Conservation (phyloP, 768 basidiomycete species). For the Cystoderma amianthinum region DNA sequence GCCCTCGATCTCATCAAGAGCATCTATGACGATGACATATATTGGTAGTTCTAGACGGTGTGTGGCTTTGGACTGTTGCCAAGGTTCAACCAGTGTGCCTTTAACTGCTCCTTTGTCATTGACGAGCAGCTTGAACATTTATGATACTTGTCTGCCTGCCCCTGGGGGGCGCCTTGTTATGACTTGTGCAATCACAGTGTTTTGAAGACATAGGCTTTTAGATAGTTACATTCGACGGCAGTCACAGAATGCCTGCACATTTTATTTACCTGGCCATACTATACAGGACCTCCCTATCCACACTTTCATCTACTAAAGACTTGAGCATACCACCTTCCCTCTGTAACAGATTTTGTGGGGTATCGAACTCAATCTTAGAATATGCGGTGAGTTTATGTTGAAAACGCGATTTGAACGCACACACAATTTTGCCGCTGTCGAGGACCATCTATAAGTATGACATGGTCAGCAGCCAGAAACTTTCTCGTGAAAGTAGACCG, state of each 20-base stretch:
- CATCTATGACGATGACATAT: no score
- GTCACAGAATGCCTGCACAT: no score
- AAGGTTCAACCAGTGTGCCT: no score
- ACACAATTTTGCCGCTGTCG: conserved; percentile 33
- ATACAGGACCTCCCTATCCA: conserved; percentile 41
- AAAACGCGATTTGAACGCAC: conserved; percentile 2
- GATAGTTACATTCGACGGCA: neutral
- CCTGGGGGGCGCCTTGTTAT: no score
- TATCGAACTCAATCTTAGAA: conserved; percentile 45
- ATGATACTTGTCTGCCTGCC: no score
- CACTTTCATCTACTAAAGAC: conserved; percentile 50
- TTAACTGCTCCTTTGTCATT: no score
- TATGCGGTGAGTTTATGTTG: neutral
- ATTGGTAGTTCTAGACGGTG: no score
- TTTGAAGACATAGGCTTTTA: no score
- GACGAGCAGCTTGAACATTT: no score
- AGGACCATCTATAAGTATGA: conserved; percentile 32
- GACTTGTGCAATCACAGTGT: no score
- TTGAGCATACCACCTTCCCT: conserved; percentile 46
- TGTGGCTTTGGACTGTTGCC: no score
- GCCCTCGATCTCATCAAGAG: no score
- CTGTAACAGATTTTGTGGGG: conserved; percentile 40
- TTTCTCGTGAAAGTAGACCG: conserved; percentile 7
- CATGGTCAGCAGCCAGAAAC: conserved; percentile 1
- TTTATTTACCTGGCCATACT: conserved; percentile 8